Conservation (phyloP, 352 stramenopile genomes). For the Phytophthora podocarpi region DNA sequence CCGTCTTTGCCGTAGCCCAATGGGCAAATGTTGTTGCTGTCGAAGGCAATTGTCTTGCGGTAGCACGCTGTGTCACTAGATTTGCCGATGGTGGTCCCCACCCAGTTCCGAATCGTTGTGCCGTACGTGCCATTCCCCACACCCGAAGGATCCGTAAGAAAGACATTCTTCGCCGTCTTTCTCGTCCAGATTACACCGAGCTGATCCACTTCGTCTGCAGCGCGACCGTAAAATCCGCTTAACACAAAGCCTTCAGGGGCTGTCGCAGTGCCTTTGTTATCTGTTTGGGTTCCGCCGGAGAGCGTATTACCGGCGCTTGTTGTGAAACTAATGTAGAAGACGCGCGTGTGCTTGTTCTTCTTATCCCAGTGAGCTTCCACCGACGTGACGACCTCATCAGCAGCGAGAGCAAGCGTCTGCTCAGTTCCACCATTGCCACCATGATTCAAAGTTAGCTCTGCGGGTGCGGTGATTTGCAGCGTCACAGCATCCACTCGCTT, state of each 20-base stretch:
- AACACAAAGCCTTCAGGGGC: constrained; percentile 30
- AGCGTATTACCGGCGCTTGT: constrained; percentile 44
- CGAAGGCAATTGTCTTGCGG: constrained; percentile 18
- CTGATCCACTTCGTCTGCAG: constrained; percentile 28
- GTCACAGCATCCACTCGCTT: constrained; percentile 49
- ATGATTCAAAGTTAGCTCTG: constrained; percentile 32
- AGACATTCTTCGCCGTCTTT: constrained; percentile 19
- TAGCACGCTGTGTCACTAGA: constrained; percentile 29
- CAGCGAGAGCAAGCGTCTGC: constrained; percentile 40
- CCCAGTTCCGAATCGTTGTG: constrained; percentile 32
- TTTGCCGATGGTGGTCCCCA: constrained; percentile 25
- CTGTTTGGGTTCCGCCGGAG: constrained; percentile 30
- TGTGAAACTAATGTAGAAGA: constrained; percentile 52
- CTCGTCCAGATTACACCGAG: constrained; percentile 35
- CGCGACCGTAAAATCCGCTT: constrained; percentile 27
- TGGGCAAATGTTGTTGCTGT: constrained; percentile 30
- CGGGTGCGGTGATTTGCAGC: constrained; percentile 27
- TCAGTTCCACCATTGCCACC: constrained; percentile 43
- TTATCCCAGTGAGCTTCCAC: constrained; percentile 56
- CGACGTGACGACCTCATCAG: constrained; percentile 26
- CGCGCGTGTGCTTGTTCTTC: constrained; percentile 39
- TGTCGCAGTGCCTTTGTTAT: not conserved
- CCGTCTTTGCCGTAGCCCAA: constrained; percentile 30
- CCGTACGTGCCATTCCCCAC: constrained; percentile 28
- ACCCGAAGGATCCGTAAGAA: constrained; percentile 21